Evolutionary conservation across 371 early-diverging fungal species (phyloP).

Genomic region (Saksenaea vasiformis): DNA sequence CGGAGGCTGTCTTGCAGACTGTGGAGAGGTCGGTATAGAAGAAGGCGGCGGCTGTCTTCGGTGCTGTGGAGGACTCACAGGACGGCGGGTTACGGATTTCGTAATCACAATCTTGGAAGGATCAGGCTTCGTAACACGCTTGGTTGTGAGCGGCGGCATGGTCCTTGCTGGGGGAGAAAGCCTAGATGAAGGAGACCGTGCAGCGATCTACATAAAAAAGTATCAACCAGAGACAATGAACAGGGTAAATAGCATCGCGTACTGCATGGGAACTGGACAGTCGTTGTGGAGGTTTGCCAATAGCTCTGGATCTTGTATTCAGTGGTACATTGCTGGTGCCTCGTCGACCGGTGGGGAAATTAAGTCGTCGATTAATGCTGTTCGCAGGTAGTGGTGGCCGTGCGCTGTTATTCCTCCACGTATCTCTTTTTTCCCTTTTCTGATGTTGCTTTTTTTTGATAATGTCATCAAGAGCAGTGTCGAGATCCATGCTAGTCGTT

Average conservation of each 20-base stretch:
- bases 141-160: background rate
- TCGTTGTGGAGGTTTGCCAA: background rate
- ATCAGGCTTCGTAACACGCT: constrained; percentile 1
- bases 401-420: background rate
- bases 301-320: background rate
- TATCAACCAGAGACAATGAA: background rate
- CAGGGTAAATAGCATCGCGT: background rate
- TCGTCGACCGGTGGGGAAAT: background rate
- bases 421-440: background rate
- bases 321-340: background rate
- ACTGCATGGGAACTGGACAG: background rate
- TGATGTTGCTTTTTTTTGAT: constrained; percentile 15
- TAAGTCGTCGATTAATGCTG: background rate
- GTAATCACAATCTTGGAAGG: constrained; percentile 22
- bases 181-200: background rate
- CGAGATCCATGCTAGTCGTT: constrained; percentile 17
- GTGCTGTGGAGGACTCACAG: background rate
- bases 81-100: constrained; percentile 2
- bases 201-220: background rate
- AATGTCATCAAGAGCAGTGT: constrained; percentile 22
- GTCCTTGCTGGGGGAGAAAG: background rate
- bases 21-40: background rate
- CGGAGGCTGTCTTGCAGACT: background rate
- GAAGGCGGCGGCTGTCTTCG: background rate
- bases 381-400: background rate